phyloP scores from a whole-genome alignment of 23 red algal species.

The Gracilaria gracilis region DNA sequence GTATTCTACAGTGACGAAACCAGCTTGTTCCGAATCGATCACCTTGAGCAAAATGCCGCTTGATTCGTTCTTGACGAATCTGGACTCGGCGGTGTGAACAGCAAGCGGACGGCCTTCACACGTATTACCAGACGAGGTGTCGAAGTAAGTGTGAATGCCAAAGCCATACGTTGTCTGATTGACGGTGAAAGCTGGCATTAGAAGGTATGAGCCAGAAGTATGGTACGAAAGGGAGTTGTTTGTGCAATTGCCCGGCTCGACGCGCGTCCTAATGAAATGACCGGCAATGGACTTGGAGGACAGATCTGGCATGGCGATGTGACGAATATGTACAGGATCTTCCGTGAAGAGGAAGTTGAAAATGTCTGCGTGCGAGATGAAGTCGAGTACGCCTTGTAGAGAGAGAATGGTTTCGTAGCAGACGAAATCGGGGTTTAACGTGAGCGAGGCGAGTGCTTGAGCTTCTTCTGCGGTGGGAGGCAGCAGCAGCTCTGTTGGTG shows the following conservation, averaged over 20 bases:
- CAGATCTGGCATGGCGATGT: constrained; percentile 36
- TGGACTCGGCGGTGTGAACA: constrained; percentile 16
- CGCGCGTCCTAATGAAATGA: constrained; percentile 7
- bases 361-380: constrained; percentile 20
- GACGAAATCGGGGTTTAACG: neutral
- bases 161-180: constrained; percentile 30
- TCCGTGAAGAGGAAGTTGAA: constrained; percentile 35
- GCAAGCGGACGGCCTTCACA: neutral
- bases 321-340: constrained; percentile 19
- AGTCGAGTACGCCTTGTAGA: constrained; percentile 26
- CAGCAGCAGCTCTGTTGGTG: neutral
- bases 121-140: neutral
- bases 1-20: constrained; percentile 22
- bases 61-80: constrained; percentile 33
- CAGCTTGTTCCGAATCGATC: constrained; percentile 19
- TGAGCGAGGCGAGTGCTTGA: constrained; percentile 13
- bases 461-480: constrained; percentile 30
- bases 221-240: constrained; percentile 5
- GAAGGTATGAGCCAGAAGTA: constrained; percentile 14
- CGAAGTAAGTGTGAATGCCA: constrained; percentile 20
- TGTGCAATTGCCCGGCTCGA: constrained; percentile 14
- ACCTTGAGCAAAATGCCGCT: constrained; percentile 37
- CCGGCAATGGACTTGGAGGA: constrained; percentile 37
- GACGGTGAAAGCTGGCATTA: constrained; percentile 20
- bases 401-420: constrained; percentile 28